Evolutionary conservation across 2,329 filamentous ascomycete genomes (phyloP).

Genomic region (Aureobasidium sp.): DNA sequence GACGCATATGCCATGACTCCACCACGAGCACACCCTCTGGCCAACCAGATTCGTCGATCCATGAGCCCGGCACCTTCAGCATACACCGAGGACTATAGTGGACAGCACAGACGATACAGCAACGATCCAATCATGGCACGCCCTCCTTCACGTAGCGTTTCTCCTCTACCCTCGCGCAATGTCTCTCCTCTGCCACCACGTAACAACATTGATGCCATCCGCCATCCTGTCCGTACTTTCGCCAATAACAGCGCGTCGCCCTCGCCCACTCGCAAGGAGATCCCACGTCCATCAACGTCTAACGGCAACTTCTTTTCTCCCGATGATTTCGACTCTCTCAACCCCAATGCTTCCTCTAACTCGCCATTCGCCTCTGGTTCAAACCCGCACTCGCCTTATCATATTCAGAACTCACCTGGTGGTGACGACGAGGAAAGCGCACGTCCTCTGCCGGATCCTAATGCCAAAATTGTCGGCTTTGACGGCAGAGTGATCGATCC

Average conservation of each 20-base stretch:
- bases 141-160: constrained; percentile 21
- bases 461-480: constrained; percentile 66
- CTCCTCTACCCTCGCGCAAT: constrained; percentile 19
- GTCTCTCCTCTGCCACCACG: constrained; percentile 22
- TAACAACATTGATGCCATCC: constrained; percentile 30
- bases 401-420: constrained; percentile 15
- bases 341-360: constrained; percentile 41
- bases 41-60: constrained; percentile 28
- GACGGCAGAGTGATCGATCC: constrained; percentile 73
- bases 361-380: constrained; percentile 16
- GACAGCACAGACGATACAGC: constrained; percentile 8
- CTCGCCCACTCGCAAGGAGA: constrained; percentile 57
- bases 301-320: constrained; percentile 61
- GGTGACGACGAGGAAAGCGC: constrained; percentile 10
- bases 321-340: constrained; percentile 67
- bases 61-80: constrained; percentile 24
- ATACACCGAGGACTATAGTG: constrained; percentile 2
- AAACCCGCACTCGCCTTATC: constrained; percentile 21
- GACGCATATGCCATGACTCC: constrained; percentile 27
- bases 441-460: constrained; percentile 19
- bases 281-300: constrained; percentile 51
- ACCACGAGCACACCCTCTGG: constrained; percentile 30
- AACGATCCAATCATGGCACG: constrained; percentile 23
- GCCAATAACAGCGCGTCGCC: constrained; percentile 1
- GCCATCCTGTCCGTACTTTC: constrained; percentile 16